Base-by-base conservation (phyloP, 768 basidiomycete genomes). In the Trametes elegans region DNA sequence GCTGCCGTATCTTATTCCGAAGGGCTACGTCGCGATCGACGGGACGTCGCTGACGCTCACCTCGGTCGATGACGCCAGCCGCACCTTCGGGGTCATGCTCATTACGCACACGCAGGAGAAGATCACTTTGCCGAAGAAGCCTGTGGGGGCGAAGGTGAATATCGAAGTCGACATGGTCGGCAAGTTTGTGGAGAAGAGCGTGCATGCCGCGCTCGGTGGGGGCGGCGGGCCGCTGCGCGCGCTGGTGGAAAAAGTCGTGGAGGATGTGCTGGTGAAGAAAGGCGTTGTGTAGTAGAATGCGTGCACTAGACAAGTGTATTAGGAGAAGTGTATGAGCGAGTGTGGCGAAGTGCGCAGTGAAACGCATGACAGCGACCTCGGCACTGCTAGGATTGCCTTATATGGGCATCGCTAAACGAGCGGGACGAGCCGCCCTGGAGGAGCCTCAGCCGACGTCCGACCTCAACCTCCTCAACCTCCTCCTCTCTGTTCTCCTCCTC, bases 131-230 rank as follows among this genome's bases (percentile, higher is more conserved):
- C 79, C 80, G 34, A 79, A 73, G 57, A 99, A 98, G 70, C 61
- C 63, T 3, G 68, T 88, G 1, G 95, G 94, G 0, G 81, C 82
- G 42, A 88, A 79, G 63, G 94, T 98, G 47, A 99, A 99, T 66
- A 81, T 99, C 55, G 97, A 99, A 74, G 93, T 88, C 39, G 93
- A 97, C 68, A 92, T 93, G 83, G 85, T 95, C 18, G 93, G 90
- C 14, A 96, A 96, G 71, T 93, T 91, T 60, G 90, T 95, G 4
- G 81, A 82, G 65, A 93, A 93, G 76, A 87, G 90, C 51, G 89
- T 95, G 2, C 66, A 72, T 13, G 85, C 87, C 35, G 83, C 83
- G 46, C 71, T 91, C 36, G 79, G 79, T 7, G 83, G 83, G 1
- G 75, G 72, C 6, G 83, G 76, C 0, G 76, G 76, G 18, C 47